Conservation (phyloP, 1,139 yeast genomes). For the Pichia sp. region DNA sequence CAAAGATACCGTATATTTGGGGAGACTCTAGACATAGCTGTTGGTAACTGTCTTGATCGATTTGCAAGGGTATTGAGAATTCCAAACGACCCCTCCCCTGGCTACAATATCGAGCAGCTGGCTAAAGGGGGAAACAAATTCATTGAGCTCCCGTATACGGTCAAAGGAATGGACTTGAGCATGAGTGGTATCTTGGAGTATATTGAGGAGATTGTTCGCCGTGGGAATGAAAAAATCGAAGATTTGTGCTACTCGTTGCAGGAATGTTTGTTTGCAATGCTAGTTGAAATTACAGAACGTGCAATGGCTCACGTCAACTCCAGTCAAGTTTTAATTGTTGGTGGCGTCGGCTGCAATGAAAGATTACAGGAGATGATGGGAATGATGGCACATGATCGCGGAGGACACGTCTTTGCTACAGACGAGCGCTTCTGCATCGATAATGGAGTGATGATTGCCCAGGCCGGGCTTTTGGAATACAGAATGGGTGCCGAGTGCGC, state of each 20-base stretch:
- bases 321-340: constrained; percentile 86
- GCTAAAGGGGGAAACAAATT: constrained; percentile 72
- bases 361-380: constrained; percentile 95
- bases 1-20: constrained; percentile 94
- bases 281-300: constrained; percentile 94
- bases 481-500: constrained; percentile 71
- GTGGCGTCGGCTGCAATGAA: constrained; percentile 95
- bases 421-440: constrained; percentile 97
- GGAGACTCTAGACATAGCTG: constrained; percentile 94
- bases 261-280: constrained; percentile 90
- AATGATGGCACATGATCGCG: constrained; percentile 82
- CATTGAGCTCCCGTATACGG: constrained; percentile 86
- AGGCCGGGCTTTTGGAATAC: constrained; percentile 86
- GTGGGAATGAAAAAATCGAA: constrained; percentile 37
- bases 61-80: constrained; percentile 89
- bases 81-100: constrained; percentile 94
- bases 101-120: constrained; percentile 91
- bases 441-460: constrained; percentile 98
- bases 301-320: constrained; percentile 98
- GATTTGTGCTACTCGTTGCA: constrained; percentile 92
- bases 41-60: constrained; percentile 93
- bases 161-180: constrained; percentile 96
- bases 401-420: constrained; percentile 86
- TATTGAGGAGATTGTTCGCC: constrained; percentile 67
- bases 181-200: constrained; percentile 93